Conservation (phyloP, 1,284 basidiomycete species). For the Mrakiaceae sp. region DNA sequence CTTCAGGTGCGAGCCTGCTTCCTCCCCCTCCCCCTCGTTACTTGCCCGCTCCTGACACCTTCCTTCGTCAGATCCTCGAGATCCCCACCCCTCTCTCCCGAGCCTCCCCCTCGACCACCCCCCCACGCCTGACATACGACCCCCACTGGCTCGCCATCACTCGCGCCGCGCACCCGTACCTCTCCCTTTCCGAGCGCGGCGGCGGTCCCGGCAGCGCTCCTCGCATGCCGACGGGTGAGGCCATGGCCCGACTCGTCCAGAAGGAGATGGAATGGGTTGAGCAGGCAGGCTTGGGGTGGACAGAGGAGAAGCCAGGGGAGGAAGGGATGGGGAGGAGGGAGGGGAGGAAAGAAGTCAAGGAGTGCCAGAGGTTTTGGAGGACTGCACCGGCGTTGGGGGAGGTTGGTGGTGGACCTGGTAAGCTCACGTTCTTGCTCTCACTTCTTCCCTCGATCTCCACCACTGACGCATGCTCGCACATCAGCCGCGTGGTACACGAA, state of each 20-base stretch:
- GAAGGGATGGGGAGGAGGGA: slow-evolving; percentile 23
- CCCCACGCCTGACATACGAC: slow-evolving; percentile 53
- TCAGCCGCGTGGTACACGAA: slow-evolving; percentile 71
- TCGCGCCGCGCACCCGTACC: slow-evolving; percentile 68
- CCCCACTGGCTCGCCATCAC: slow-evolving; percentile 90
- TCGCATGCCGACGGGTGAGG: slow-evolving; percentile 49
- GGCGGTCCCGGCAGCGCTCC: slow-evolving; percentile 26
- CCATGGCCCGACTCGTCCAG: slow-evolving; percentile 49
- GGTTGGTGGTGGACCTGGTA: slow-evolving; percentile 31
- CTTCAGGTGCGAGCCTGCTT: slow-evolving; percentile 54
- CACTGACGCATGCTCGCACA: slow-evolving; percentile 8
- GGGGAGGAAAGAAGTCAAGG: slow-evolving; percentile 38
- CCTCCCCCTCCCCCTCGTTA: neutral
- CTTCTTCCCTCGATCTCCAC: neutral
- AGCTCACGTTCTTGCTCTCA: slow-evolving; percentile 10
- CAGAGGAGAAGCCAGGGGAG: slow-evolving; percentile 14
- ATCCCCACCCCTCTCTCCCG: slow-evolving; percentile 36
- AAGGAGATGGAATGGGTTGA: slow-evolving; percentile 57
- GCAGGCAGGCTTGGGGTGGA: slow-evolving; percentile 26
- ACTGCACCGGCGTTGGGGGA: slow-evolving; percentile 55
- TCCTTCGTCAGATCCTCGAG: slow-evolving; percentile 52
- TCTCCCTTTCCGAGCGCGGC: slow-evolving; percentile 44
- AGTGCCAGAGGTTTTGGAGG: slow-evolving; percentile 57
- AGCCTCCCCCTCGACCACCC: slow-evolving; percentile 17
- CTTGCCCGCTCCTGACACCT: neutral